Base-by-base conservation (phyloP, 1,284 basidiomycete species). In the Phenoliferia sp. region DNA sequence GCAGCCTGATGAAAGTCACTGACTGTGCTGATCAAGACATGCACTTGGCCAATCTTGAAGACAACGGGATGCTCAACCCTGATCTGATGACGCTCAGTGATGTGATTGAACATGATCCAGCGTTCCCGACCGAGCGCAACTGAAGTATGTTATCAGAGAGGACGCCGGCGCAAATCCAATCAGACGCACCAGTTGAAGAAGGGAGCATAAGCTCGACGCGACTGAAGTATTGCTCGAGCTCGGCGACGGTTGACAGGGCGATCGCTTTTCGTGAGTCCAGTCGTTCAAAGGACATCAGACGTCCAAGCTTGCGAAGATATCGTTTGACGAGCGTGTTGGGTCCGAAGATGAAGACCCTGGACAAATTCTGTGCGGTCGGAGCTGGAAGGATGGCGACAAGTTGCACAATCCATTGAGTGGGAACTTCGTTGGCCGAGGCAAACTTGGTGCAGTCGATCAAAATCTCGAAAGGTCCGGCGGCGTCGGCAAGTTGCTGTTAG, bases 401-500 rank as follows among this genome's bases (percentile, higher is more conserved):
- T 44, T 66, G 69, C 9, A 52, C 34, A 28, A 69, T 59, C 67
- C 67, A 69, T 4, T 59, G 58, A 16, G 68, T n/a, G 2, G 32
- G 56, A 17, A 64, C 17, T 33, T 50, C 33, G 56, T 64, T 64
- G 2, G 29, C 39, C 3, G 35, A 31, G 2, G 62, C 32, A 32
- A 74, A 72, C 7, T 62, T 59, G 12, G 70, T 72, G 48, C 68
- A 70, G 50, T 75, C 73, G 5, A 75, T 26, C 52, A 75, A 65
- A 16, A 75, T 10, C 16, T 73, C 69, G 36, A 63, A 68, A 9
- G 61, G 68, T 3, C 60, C 70, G 3, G 83, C 16, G 19, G 83
- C 77, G 15, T 81, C 79, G 16, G 80, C 82, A 31, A 83, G 74
- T 28, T 78, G 82, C 81, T 83, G 70, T 36, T 54, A 35, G 31